Percentiles rank a stretch among this genome's conserved stretches.
These are phyloP conservation scores for Trichopus zeylanicus DNA, from an alignment of 116 monocot genomes.

Conservation along the genomic window DNA sequence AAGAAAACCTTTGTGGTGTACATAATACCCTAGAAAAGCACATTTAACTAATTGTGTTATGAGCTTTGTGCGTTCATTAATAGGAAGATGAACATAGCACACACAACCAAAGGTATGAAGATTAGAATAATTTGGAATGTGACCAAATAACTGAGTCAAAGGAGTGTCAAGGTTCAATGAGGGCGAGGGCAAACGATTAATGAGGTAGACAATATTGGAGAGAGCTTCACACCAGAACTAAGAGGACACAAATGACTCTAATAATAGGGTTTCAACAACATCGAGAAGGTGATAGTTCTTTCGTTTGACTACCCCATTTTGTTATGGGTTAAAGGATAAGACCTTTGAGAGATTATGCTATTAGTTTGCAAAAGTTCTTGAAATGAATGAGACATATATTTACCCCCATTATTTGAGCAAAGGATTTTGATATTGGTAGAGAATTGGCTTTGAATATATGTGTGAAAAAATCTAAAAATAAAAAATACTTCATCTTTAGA, in stretches of 20 bases:
- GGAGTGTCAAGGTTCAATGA: background rate
- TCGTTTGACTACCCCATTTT: background rate
- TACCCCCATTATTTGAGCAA: background rate
- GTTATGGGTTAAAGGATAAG: background rate
- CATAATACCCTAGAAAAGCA: background rate
- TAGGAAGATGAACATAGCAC: slow-evolving; percentile 5
- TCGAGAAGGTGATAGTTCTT: background rate
- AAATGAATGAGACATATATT: background rate
- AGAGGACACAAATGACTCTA: background rate
- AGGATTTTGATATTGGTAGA: background rate
- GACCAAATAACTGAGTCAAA: background rate
- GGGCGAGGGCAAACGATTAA: background rate
- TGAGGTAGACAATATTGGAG: background rate
- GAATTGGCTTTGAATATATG: background rate
- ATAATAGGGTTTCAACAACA: background rate
- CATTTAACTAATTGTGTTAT: background rate
- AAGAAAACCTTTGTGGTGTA: background rate
- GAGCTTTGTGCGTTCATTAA: background rate
- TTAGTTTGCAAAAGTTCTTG: background rate
- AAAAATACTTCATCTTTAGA: background rate
- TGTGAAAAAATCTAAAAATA: background rate
- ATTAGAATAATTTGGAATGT: background rate
- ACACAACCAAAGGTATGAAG: background rate
- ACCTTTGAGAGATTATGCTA: background rate
- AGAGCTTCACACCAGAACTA: background rate